Conservation (phyloP, 305 asterid genomes). For the Fraxinus platypoda region DNA sequence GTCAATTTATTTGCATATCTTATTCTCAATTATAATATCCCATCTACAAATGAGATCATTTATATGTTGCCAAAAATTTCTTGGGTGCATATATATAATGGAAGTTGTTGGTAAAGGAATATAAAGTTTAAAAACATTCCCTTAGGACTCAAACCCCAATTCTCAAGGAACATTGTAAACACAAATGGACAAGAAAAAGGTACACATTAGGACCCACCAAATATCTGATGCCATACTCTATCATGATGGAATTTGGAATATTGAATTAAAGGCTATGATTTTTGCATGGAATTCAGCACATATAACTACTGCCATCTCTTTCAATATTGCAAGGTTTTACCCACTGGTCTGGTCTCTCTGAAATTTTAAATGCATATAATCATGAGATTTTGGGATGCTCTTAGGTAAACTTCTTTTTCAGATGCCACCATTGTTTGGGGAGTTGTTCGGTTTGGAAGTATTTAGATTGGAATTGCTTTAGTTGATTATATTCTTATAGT, state of each 20-base stretch:
- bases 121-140: conserved; percentile 26
- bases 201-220: conserved; percentile 59
- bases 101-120: conserved; percentile 32
- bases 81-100: not conserved
- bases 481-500: not conserved
- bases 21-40: not conserved
- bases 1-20: not conserved
- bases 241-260: conserved; percentile 62
- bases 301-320: conserved; percentile 19
- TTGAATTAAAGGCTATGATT: conserved; percentile 54
- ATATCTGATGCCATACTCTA: conserved; percentile 35
- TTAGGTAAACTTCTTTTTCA: conserved; percentile 50
- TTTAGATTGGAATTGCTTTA: not conserved
- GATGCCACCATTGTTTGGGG: conserved; percentile 9
- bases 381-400: conserved; percentile 58
- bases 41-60: not conserved
- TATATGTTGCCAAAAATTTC: not conserved
- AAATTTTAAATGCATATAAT: conserved; percentile 44
- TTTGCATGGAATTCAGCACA: conserved; percentile 95
- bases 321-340: conserved; percentile 28
- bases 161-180: conserved; percentile 5
- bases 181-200: conserved; percentile 25
- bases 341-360: conserved; percentile 55
- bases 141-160: not conserved
- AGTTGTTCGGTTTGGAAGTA: not conserved